Evolutionary conservation across 768 basidiomycete species (phyloP).

Genomic region (Podaxis rugospora): DNA sequence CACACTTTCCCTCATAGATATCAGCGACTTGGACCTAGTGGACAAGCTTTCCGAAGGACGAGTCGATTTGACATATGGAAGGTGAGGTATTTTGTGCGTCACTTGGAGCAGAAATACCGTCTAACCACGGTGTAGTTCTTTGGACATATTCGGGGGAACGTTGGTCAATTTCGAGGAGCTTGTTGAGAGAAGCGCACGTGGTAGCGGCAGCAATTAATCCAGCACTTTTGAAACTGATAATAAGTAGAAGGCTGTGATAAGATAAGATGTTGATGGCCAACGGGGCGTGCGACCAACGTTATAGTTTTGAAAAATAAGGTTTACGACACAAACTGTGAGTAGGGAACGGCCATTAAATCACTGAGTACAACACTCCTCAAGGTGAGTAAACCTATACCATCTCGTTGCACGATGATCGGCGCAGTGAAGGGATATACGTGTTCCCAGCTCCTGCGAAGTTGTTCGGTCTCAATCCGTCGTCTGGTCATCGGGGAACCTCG

Average conservation of each 20-base stretch:
- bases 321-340: constrained; percentile 30
- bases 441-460: background rate
- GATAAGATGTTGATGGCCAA: constrained; percentile 21
- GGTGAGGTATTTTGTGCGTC: constrained; percentile 34
- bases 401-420: constrained; percentile 8
- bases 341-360: constrained; percentile 27
- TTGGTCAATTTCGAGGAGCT: constrained; percentile 59
- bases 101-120: background rate
- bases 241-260: constrained; percentile 16
- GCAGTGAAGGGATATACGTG: background rate
- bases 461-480: background rate
- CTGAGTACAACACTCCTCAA: constrained; percentile 39
- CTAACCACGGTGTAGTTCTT: constrained; percentile 26
- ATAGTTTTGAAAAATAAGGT: constrained; percentile 44
- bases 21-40: constrained; percentile 79
- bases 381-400: constrained; percentile 29
- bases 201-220: background rate
- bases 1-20: constrained; percentile 38
- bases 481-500: constrained; percentile 1
- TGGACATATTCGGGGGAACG: constrained; percentile 70
- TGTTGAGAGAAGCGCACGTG: constrained; percentile 26
- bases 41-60: constrained; percentile 74
- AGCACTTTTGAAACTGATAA: background rate
- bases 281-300: constrained; percentile 32
- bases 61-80: constrained; percentile 86